Percentiles rank a stretch among this genome's conserved stretches.
phyloP scores from a whole-genome alignment of 1,284 basidiomycete species.

The Jaminaea rosea region DNA sequence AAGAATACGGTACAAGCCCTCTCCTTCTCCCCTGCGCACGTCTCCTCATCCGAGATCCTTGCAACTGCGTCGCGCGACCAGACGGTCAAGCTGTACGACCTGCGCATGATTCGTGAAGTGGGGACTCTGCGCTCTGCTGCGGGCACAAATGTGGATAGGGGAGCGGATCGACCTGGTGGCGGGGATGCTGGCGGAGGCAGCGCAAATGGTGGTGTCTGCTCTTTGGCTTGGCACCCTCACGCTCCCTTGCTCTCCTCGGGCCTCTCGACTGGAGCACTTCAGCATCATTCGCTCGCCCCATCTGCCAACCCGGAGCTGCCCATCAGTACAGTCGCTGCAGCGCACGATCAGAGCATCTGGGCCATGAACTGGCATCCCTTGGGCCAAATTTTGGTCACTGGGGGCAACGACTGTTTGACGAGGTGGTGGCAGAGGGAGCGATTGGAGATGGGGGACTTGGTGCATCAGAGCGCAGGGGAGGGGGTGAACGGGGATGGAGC shows the following conservation, averaged over 20 bases:
- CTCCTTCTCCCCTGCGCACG: conserved; percentile 72
- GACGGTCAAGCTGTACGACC: conserved; percentile 91
- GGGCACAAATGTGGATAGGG: no score
- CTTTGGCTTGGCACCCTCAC: conserved; percentile 87
- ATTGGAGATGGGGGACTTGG: conserved; percentile 52
- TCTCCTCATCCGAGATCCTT: conserved; percentile 63
- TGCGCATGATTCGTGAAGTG: conserved; percentile 92
- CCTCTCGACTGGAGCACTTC: conserved; percentile 5
- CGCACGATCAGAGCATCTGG: conserved; percentile 97
- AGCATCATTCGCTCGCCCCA: conserved; percentile 6
- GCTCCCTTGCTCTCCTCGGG: conserved; percentile 87
- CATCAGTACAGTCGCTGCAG: conserved; percentile 72
- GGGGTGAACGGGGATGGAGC: not conserved
- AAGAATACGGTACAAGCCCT: conserved; percentile 93
- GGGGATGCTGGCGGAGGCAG: conserved; percentile 57
- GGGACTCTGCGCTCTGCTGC: conserved; percentile 59
- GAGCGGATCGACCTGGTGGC: no score
- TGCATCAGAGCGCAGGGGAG: not conserved
- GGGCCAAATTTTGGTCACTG: conserved; percentile 83
- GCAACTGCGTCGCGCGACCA: conserved; percentile 91
- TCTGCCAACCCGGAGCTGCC: conserved; percentile 49
- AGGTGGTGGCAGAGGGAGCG: conserved; percentile 89
- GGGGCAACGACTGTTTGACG: conserved; percentile 92
- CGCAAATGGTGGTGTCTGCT: conserved; percentile 85
- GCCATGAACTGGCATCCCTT: conserved; percentile 88